Evolutionary conservation across 1,284 basidiomycete genomes (phyloP).

Genomic region (Apiotrichum gamsii): DNA sequence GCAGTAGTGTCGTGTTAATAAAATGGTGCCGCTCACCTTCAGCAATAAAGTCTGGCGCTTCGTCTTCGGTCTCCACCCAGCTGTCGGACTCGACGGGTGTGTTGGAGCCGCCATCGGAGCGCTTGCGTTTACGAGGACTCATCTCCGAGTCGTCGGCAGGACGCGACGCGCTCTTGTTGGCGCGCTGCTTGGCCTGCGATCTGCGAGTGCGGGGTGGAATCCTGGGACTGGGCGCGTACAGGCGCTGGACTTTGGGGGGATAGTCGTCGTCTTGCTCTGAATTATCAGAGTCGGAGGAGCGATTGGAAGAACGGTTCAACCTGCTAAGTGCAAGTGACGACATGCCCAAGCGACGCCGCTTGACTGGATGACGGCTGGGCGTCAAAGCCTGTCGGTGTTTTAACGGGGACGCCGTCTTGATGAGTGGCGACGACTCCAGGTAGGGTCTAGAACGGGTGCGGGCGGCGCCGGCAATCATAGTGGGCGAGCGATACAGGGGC

Average conservation of each 20-base stretch:
- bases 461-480: slow-evolving; percentile 3
- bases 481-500: not conserved
- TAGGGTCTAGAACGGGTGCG: slow-evolving; percentile 6
- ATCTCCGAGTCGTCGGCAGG: slow-evolving; percentile 12
- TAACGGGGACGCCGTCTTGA: slow-evolving; percentile 19
- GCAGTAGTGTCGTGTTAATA: not conserved
- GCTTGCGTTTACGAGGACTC: slow-evolving; percentile 25
- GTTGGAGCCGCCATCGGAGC: slow-evolving; percentile 10
- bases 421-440: slow-evolving; percentile 24
- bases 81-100: slow-evolving; percentile 19
- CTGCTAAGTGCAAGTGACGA: slow-evolving; percentile 14
- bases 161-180: not conserved
- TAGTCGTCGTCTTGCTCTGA: slow-evolving; percentile 1
- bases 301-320: not conserved
- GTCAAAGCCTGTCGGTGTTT: slow-evolving; percentile 25
- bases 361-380: slow-evolving; percentile 22
- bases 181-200: slow-evolving; percentile 12
- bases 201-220: not conserved
- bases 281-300: slow-evolving; percentile 12
- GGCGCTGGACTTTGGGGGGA: slow-evolving; percentile 4
- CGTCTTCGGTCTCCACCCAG: slow-evolving; percentile 37
- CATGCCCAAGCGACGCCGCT: slow-evolving; percentile 29
- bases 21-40: slow-evolving; percentile 32
- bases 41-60: slow-evolving; percentile 40
- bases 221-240: not conserved